These are phyloP conservation scores for Beverwykella pulmonaria DNA, from an alignment of 495 filamentous ascomycete species.

Conservation along the genomic window DNA sequence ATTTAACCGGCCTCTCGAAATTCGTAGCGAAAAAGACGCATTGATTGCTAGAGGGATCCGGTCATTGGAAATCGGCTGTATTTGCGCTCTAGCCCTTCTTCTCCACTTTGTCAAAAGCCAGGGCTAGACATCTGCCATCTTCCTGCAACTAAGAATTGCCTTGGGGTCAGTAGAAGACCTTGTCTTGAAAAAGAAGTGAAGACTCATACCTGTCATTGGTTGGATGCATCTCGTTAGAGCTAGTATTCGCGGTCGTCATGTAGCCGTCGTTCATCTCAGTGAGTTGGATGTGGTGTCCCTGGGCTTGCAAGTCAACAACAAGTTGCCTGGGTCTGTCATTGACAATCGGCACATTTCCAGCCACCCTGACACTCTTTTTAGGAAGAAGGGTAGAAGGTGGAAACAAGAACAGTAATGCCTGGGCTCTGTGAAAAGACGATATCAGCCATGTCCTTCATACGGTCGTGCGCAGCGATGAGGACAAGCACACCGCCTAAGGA, in stretches of 20 bases:
- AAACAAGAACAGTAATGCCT: background rate
- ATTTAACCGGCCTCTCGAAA: background rate
- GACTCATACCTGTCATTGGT: background rate
- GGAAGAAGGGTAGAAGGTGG: background rate
- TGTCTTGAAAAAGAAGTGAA: too few relatives aligned
- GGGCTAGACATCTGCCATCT: background rate
- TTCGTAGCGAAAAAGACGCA: background rate
- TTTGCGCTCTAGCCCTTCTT: background rate
- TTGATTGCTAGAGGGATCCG: background rate
- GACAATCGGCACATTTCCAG: background rate
- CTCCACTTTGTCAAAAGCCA: background rate
- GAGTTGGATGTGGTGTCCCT: background rate
- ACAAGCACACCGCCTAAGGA: too few relatives aligned
- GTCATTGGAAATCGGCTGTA: background rate
- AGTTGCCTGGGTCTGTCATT: background rate
- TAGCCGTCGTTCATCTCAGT: slow-evolving; percentile 4
- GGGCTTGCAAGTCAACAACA: background rate
- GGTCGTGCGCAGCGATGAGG: too few relatives aligned
- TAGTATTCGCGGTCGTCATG: background rate
- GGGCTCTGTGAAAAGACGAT: background rate
- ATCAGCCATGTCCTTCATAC: slow-evolving; percentile 2
- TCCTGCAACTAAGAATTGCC: too few relatives aligned
- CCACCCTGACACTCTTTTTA: background rate
- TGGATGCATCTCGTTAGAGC: background rate
- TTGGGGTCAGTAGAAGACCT: too few relatives aligned